phyloP scores from a whole-genome alignment of 257 asterid species.

The Echium plantagineum region DNA sequence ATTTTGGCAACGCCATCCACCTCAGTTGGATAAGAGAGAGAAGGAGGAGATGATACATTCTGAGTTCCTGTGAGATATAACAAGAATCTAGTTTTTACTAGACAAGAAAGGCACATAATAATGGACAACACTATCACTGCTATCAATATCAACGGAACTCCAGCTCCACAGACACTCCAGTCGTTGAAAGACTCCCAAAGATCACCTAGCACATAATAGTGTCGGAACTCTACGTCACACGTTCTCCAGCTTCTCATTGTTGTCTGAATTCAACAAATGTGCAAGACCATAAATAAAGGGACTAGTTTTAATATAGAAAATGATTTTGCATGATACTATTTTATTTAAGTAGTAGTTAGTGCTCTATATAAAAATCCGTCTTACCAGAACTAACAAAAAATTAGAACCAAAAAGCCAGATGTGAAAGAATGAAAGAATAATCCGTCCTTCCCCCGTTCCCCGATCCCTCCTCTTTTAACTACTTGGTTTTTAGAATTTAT shows the following conservation, averaged over 20 bases:
- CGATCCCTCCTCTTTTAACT: too few relatives aligned
- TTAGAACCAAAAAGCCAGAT: neutral
- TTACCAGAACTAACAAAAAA: neutral
- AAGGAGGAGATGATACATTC: constrained; percentile 34
- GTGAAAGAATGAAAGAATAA: neutral
- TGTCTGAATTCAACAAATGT: constrained; percentile 33
- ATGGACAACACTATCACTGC: constrained; percentile 56
- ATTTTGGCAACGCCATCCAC: constrained; percentile 42
- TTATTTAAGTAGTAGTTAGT: neutral
- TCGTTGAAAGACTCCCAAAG: constrained; percentile 87
- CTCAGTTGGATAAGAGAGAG: constrained; percentile 35
- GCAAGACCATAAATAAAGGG: neutral
- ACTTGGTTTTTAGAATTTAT: too few relatives aligned
- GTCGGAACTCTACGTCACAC: constrained; percentile 44
- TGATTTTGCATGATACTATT: neutral
- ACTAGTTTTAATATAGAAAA: too few relatives aligned
- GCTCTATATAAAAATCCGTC: neutral
- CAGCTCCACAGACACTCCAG: constrained; percentile 97
- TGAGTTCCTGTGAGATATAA: constrained; percentile 41
- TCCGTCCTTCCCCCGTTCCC: neutral
- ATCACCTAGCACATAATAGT: constrained; percentile 72
- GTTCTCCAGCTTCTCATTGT: constrained; percentile 62
- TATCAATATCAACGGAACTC: constrained; percentile 84
- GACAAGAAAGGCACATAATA: constrained; percentile 88
- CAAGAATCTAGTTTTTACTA: too few relatives aligned